Conservation (phyloP, 805 yeast genomes). For the Starmerella floricola region DNA sequence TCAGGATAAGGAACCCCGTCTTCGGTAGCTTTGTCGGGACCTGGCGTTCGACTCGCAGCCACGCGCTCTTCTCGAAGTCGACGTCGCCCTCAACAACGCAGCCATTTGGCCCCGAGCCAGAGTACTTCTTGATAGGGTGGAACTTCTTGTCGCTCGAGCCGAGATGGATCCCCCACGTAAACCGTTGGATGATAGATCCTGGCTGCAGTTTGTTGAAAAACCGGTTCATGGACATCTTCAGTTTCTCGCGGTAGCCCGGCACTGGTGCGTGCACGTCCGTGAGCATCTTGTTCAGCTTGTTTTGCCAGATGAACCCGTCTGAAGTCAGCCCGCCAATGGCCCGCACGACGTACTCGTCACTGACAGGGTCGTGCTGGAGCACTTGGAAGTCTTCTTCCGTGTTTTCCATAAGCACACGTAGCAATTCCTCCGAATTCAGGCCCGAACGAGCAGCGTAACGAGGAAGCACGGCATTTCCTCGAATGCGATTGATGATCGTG, state of each 20-base stretch:
- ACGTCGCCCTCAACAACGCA: constrained; percentile 20
- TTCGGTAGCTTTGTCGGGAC: constrained; percentile 41
- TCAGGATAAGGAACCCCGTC: constrained; percentile 37
- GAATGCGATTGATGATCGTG: constrained; percentile 8
- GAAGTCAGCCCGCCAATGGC: constrained; percentile 54
- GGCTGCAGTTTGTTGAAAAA: constrained; percentile 48
- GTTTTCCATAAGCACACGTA: constrained; percentile 22
- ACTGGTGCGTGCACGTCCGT: constrained; percentile 60
- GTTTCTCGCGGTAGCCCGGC: constrained; percentile 48
- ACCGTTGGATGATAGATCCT: constrained; percentile 46
- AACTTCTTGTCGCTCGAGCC: constrained; percentile 31
- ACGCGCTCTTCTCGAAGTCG: constrained; percentile 34
- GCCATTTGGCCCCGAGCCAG: constrained; percentile 25
- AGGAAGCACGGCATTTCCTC: constrained; percentile 3
- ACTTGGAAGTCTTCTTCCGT: constrained; percentile 57
- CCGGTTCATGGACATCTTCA: constrained; percentile 53
- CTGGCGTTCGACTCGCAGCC: constrained; percentile 50
- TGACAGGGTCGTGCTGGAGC: constrained; percentile 35
- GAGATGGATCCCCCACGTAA: constrained; percentile 57
- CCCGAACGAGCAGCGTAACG: constrained; percentile 2
- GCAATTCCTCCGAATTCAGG: constrained; percentile 6
- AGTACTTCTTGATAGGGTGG: constrained; percentile 33
- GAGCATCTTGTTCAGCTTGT: constrained; percentile 41
- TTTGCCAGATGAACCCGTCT: constrained; percentile 57
- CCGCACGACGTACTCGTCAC: constrained; percentile 36